phyloP scores from a whole-genome alignment of 2,329 filamentous ascomycete genomes.

The Sphaerulina populicola region DNA sequence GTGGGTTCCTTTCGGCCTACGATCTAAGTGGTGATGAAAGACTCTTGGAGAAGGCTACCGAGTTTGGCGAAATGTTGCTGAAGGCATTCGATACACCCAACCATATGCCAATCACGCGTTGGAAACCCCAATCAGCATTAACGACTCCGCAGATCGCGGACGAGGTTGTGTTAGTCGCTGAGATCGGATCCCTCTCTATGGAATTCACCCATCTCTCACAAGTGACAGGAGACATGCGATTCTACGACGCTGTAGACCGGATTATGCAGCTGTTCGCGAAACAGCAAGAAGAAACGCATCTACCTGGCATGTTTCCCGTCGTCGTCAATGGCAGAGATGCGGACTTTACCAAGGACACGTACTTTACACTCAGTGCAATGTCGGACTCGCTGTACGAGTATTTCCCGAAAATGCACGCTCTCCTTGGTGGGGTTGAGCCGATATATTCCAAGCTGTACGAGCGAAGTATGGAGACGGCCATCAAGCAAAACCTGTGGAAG shows the following conservation, averaged over 20 bases:
- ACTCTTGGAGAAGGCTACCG: slow-evolving; percentile 32
- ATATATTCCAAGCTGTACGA: slow-evolving; percentile 52
- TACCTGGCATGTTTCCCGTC: slow-evolving; percentile 45
- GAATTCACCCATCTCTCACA: slow-evolving; percentile 44
- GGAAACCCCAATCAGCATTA: slow-evolving; percentile 36
- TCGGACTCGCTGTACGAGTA: slow-evolving; percentile 36
- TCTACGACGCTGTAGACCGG: slow-evolving; percentile 41
- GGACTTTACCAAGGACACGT: slow-evolving; percentile 37
- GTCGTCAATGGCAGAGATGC: slow-evolving; percentile 36
- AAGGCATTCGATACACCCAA: slow-evolving; percentile 43
- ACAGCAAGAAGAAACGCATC: slow-evolving; percentile 37
- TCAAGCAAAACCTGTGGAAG: slow-evolving; percentile 42
- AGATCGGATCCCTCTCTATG: slow-evolving; percentile 42
- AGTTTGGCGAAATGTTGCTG: slow-evolving; percentile 40
- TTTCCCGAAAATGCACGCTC: slow-evolving; percentile 42
- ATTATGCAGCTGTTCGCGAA: slow-evolving; percentile 37
- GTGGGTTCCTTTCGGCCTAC: slow-evolving; percentile 33
- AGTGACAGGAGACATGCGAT: slow-evolving; percentile 39
- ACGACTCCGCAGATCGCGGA: slow-evolving; percentile 37
- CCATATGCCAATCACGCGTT: slow-evolving; percentile 41
- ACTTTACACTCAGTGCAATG: slow-evolving; percentile 34
- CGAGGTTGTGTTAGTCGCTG: slow-evolving; percentile 38
- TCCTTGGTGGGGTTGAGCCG: slow-evolving; percentile 40
- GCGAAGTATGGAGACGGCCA: slow-evolving; percentile 37
- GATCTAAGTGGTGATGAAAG: slow-evolving; percentile 32